Conservation (phyloP, 2,329 filamentous ascomycete genomes). For the Raffaelea arxii region DNA sequence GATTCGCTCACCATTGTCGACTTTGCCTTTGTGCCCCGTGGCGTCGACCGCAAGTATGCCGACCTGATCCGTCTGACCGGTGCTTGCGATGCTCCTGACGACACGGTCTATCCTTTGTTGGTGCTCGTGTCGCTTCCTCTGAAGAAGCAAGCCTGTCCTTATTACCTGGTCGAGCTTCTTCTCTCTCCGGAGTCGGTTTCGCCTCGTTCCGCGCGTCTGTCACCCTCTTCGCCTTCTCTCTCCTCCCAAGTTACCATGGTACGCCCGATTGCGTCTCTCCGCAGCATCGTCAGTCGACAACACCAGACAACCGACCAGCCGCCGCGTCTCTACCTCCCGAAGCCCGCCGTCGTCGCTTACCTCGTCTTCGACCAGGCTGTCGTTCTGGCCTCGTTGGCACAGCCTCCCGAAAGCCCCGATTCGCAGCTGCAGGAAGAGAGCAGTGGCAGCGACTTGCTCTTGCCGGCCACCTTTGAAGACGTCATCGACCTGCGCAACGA, state of each 20-base stretch:
- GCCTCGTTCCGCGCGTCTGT: too few relatives aligned
- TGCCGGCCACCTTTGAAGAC: conserved; percentile 70
- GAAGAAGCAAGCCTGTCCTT: conserved; percentile 47
- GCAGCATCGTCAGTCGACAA: conserved; percentile 34
- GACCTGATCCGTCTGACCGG: conserved; percentile 42
- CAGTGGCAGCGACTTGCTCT: conserved; percentile 48
- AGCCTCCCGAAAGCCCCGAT: conserved; percentile 60
- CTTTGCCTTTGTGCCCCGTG: conserved; percentile 58
- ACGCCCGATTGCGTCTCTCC: conserved; percentile 58
- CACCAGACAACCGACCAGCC: conserved; percentile 25
- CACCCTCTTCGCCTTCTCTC: too few relatives aligned
- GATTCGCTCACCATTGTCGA: conserved; percentile 68
- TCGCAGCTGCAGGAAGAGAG: conserved; percentile 60
- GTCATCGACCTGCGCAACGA: conserved; percentile 68
- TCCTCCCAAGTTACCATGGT: conserved; percentile 62
- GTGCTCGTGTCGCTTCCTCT: conserved; percentile 49
- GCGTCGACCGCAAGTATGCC: conserved; percentile 37
- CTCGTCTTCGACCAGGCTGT: conserved; percentile 70
- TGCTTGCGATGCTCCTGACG: conserved; percentile 37
- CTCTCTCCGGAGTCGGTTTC: conserved; percentile 43
- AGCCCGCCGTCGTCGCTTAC: conserved; percentile 71
- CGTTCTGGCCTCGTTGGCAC: conserved; percentile 64
- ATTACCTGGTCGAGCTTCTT: conserved; percentile 64
- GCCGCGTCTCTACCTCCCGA: conserved; percentile 68
- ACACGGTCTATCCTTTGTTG: conserved; percentile 48